These are phyloP conservation scores for Lecanicillium sp. DNA, from an alignment of 2,329 filamentous ascomycete genomes.

Conservation along the genomic window DNA sequence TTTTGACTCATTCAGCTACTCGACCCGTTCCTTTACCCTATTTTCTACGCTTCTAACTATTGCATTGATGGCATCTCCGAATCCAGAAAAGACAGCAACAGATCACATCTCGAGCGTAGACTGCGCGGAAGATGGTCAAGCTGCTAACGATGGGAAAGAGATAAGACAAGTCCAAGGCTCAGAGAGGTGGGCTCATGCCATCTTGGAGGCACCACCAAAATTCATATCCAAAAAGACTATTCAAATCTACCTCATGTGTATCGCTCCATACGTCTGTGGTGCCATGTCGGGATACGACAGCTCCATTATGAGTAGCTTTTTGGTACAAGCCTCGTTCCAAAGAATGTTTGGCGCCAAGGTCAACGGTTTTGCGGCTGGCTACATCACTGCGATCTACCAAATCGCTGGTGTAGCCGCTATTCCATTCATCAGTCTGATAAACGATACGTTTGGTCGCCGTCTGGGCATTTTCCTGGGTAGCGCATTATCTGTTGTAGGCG, in stretches of 20 bases:
- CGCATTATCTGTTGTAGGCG: slow-evolving; percentile 13
- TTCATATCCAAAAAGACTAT: neutral
- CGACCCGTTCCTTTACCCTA: too few relatives aligned
- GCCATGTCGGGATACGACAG: slow-evolving; percentile 30
- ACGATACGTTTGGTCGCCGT: slow-evolving; percentile 34
- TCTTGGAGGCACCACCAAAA: slow-evolving; percentile 1
- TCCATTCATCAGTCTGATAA: slow-evolving; percentile 33
- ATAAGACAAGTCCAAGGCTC: slow-evolving; percentile 4
- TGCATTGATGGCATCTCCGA: too few relatives aligned
- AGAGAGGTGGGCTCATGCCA: slow-evolving; percentile 3
- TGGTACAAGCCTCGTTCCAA: slow-evolving; percentile 42
- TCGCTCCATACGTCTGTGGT: slow-evolving; percentile 10
- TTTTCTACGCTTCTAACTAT: too few relatives aligned
- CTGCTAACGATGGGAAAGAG: neutral
- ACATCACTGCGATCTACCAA: slow-evolving; percentile 40
- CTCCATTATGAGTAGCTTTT: slow-evolving; percentile 41
- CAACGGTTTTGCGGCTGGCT: slow-evolving; percentile 40
- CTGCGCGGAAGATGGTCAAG: slow-evolving; percentile 1
- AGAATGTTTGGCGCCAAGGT: slow-evolving; percentile 32
- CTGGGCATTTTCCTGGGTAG: slow-evolving; percentile 35
- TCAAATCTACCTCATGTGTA: slow-evolving; percentile 8
- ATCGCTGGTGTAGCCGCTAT: slow-evolving; percentile 35
- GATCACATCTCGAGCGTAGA: neutral
- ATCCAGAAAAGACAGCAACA: slow-evolving; percentile 9
- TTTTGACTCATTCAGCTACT: too few relatives aligned